Percentiles rank a stretch among this genome's conserved stretches.
Conservation (phyloP, 148 eudicot genomes). For the Cornus florida region DNA sequence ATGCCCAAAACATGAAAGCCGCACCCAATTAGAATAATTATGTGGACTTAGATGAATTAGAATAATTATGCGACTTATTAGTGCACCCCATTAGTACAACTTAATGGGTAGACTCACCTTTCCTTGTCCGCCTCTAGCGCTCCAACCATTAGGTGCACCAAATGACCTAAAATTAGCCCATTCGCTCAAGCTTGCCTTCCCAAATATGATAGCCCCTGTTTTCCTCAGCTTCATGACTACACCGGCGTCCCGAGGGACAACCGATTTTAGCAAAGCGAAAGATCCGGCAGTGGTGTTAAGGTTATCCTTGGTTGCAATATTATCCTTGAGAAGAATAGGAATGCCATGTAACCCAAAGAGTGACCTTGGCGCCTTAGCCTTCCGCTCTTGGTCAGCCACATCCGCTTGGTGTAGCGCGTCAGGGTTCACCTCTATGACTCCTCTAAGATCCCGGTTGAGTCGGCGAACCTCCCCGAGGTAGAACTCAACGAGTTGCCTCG, state of each 20-base stretch:
- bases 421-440: conserved; percentile 43
- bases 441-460: conserved; percentile 31
- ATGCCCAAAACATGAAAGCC: too few species aligned
- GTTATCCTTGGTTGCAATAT: conserved; percentile 39
- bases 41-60: too few species aligned
- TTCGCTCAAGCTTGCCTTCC: conserved; percentile 43
- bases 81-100: too few species aligned
- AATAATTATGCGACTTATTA: too few species aligned
- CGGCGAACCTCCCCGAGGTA: conserved; percentile 25
- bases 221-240: conserved; percentile 31
- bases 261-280: conserved; percentile 27
- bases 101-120: conserved; percentile 6
- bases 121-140: conserved; percentile 36
- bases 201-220: conserved; percentile 33
- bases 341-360: conserved; percentile 25
- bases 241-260: conserved; percentile 27
- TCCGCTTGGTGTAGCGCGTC: conserved; percentile 32
- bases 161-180: conserved; percentile 22
- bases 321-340: conserved; percentile 40
- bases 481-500: conserved; percentile 37
- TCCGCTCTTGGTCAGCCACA: conserved; percentile 27
- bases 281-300: conserved; percentile 41
- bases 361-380: conserved; percentile 2
- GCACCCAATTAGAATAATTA: too few species aligned
- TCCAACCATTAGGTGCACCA: conserved; percentile 29